These are phyloP conservation scores for Udeniomyces megalosporus DNA, from an alignment of 768 basidiomycete genomes.

Conservation along the genomic window DNA sequence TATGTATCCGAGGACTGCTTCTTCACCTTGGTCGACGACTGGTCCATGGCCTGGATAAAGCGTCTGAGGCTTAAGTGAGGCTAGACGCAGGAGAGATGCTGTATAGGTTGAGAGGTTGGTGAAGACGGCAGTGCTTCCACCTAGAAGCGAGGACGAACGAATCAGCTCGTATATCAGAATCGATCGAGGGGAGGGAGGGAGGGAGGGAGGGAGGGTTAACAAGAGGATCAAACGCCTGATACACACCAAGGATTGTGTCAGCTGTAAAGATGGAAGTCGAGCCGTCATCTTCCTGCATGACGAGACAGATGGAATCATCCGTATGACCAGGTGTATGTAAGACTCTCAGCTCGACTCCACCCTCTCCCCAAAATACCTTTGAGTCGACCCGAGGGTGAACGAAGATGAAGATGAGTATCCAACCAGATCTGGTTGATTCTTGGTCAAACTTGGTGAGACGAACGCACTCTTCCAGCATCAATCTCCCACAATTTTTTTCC, in stretches of 20 bases:
- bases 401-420: background rate
- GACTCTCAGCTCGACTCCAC: constrained; percentile 37
- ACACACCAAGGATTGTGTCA: constrained; percentile 73
- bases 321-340: constrained; percentile 87
- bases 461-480: background rate
- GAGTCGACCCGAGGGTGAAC: too few species aligned
- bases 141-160: background rate
- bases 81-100: constrained; percentile 23
- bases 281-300: constrained; percentile 44
- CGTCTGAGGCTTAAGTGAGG: constrained; percentile 21
- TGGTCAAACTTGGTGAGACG: too few species aligned
- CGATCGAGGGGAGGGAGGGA: background rate
- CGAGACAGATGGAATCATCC: constrained; percentile 59
- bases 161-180: too few species aligned
- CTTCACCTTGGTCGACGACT: constrained; percentile 46
- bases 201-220: background rate
- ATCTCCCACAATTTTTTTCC: background rate
- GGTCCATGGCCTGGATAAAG: constrained; percentile 89
- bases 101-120: constrained; percentile 53
- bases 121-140: constrained; percentile 61
- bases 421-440: background rate
- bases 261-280: constrained; percentile 58
- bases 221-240: background rate
- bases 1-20: constrained; percentile 54
- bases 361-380: too few species aligned